phyloP scores from a whole-genome alignment of 1,284 basidiomycete genomes.

The Ceratobasidium sp. region DNA sequence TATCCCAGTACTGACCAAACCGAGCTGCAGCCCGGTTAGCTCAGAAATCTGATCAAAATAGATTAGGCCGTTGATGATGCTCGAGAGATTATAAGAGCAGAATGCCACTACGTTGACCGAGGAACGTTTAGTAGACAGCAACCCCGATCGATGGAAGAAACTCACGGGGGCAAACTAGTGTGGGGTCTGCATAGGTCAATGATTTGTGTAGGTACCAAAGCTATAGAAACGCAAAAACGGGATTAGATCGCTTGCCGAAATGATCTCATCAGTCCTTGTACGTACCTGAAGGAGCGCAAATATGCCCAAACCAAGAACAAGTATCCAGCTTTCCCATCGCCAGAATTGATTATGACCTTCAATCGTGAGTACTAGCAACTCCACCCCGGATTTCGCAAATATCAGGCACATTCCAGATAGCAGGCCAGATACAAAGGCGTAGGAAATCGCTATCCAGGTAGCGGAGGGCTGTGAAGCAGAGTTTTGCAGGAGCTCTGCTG shows the following conservation, averaged over 20 bases:
- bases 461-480: constrained; percentile 41
- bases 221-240: constrained; percentile 49
- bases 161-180: constrained; percentile 86
- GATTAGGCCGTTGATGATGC: constrained; percentile 84
- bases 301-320: constrained; percentile 69
- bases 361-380: constrained; percentile 82
- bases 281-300: constrained; percentile 73
- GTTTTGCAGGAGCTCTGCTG: constrained; percentile 24
- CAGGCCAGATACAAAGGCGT: constrained; percentile 89
- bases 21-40: constrained; percentile 70
- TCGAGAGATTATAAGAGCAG: constrained; percentile 93
- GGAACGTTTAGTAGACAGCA: constrained; percentile 12
- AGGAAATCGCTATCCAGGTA: constrained; percentile 79
- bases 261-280: background rate
- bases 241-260: background rate
- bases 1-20: constrained; percentile 80
- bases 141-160: constrained; percentile 44
- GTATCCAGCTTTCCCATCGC: constrained; percentile 79
- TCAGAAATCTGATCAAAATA: constrained; percentile 89
- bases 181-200: constrained; percentile 82
- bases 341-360: constrained; percentile 85
- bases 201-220: constrained; percentile 94
- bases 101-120: constrained; percentile 70
- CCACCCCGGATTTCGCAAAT: constrained; percentile 92
- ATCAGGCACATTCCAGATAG: constrained; percentile 91